Evolutionary conservation across 192 early-diverging fungal species (phyloP).

Genomic region (Gigaspora rosea): DNA sequence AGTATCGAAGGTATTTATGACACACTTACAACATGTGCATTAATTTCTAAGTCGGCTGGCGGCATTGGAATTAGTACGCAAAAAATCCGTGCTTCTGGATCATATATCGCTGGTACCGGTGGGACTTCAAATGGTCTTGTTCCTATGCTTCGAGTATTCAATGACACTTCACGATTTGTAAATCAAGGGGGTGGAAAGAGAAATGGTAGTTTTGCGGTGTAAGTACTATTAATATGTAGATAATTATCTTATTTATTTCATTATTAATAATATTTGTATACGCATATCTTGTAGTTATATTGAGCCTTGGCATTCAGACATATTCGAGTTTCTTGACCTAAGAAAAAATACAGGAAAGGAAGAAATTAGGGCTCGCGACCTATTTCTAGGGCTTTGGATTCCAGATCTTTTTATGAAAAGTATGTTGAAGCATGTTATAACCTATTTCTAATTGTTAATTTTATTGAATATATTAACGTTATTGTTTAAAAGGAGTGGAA

Average conservation of each 20-base stretch:
- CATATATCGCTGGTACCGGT: slow-evolving; percentile 98
- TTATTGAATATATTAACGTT: too few relatives aligned
- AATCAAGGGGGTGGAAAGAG: slow-evolving; percentile 99
- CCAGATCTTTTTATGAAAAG: slow-evolving; percentile 96
- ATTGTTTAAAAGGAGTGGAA: slow-evolving; percentile 64
- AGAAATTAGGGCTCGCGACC: slow-evolving; percentile 92
- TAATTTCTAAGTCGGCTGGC: slow-evolving; percentile 98
- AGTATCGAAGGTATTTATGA: slow-evolving; percentile 98
- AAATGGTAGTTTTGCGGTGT: slow-evolving; percentile 94
- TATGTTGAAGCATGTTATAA: slow-evolving; percentile 22
- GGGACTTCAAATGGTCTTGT: slow-evolving; percentile 95
- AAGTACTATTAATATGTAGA: too few relatives aligned
- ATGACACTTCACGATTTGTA: slow-evolving; percentile 99
- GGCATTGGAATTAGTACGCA: slow-evolving; percentile 98
- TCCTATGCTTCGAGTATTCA: slow-evolving; percentile 97
- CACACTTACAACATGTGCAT: slow-evolving; percentile 94
- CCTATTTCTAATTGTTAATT: too few relatives aligned
- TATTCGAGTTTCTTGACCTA: slow-evolving; percentile 95
- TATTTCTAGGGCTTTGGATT: slow-evolving; percentile 98
- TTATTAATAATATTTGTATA: too few relatives aligned
- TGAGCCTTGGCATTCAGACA: slow-evolving; percentile 98
- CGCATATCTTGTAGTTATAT: slow-evolving; percentile 59
- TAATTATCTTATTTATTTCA: too few relatives aligned
- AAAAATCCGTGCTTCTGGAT: slow-evolving; percentile 92
- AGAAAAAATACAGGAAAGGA: slow-evolving; percentile 99